Conservation (phyloP, 164 flowering plant genomes). For the Vitis labrusca region DNA sequence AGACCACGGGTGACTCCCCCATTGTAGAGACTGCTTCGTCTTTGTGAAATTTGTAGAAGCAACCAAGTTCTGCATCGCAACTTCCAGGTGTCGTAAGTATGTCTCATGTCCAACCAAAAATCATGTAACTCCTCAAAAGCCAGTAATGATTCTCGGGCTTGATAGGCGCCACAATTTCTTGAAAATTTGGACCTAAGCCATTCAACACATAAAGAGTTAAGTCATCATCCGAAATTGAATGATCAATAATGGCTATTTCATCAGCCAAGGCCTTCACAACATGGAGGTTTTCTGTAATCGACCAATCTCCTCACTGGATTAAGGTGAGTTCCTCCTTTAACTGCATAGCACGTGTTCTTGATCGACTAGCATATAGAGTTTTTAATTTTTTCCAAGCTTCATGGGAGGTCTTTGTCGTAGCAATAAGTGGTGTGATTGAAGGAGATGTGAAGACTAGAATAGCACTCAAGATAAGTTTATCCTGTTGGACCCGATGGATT, state of each 20-base stretch:
- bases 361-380: constrained; percentile 2
- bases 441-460: not conserved
- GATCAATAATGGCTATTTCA: constrained; percentile 4
- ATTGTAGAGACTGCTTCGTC: not conserved
- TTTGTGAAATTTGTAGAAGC: not conserved
- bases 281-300: not conserved
- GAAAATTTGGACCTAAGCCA: not conserved
- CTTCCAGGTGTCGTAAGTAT: not conserved
- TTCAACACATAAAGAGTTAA: constrained; percentile 1
- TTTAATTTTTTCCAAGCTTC: not conserved
- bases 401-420: not conserved
- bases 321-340: constrained; percentile 3
- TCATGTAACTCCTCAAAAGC: not conserved
- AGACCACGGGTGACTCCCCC: not conserved
- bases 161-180: not conserved
- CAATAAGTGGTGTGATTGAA: constrained; percentile 1
- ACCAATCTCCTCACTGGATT: not conserved
- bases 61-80: not conserved
- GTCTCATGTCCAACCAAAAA: not conserved
- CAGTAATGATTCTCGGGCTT: not conserved
- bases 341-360: not conserved
- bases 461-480: not conserved
- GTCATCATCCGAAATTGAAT: not conserved
- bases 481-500: not conserved
- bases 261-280: not conserved